phyloP scores from a whole-genome alignment of 2,329 filamentous ascomycete genomes.

The Fusarium marasasianum region DNA sequence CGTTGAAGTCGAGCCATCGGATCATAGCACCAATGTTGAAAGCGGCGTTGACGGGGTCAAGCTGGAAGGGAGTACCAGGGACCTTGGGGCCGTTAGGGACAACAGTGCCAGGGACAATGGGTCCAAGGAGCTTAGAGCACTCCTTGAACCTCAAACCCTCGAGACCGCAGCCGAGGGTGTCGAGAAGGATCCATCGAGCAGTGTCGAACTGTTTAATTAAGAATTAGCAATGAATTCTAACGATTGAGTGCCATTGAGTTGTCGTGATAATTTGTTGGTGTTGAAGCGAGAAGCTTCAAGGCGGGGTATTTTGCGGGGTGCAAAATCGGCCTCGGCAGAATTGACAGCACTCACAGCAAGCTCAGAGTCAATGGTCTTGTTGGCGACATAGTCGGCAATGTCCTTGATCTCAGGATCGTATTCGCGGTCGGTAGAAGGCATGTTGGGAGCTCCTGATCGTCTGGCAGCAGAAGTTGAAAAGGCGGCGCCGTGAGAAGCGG shows the following conservation, averaged over 20 bases:
- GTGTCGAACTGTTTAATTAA: slow-evolving; percentile 79
- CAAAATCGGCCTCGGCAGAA: slow-evolving; percentile 9
- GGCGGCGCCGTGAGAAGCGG: slow-evolving; percentile 49
- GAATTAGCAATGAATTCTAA: slow-evolving; percentile 8
- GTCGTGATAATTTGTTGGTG: slow-evolving; percentile 14
- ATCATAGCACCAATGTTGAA: slow-evolving; percentile 99
- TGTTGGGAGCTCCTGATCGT: slow-evolving; percentile 60
- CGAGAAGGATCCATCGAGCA: slow-evolving; percentile 94
- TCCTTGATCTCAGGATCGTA: slow-evolving; percentile 95
- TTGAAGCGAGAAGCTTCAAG: slow-evolving; percentile 7
- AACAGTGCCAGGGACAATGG: slow-evolving; percentile 86
- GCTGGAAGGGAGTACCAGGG: slow-evolving; percentile 89
- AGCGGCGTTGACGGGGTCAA: slow-evolving; percentile 93
- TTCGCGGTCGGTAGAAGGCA: slow-evolving; percentile 63
- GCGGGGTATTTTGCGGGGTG: slow-evolving; percentile 38
- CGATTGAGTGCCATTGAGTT: neutral
- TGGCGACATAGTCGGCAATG: slow-evolving; percentile 94
- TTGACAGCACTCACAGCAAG: slow-evolving; percentile 76
- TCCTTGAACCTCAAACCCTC: slow-evolving; percentile 96
- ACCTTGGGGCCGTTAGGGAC: slow-evolving; percentile 94
- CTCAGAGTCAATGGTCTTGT: slow-evolving; percentile 88
- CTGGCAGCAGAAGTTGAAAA: slow-evolving; percentile 62
- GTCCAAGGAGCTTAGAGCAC: slow-evolving; percentile 93
- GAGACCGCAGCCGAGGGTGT: slow-evolving; percentile 95
- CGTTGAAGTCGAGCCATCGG: slow-evolving; percentile 99